Base-by-base conservation (phyloP, 805 yeast species). In the Citeromyces nyonsensis region DNA sequence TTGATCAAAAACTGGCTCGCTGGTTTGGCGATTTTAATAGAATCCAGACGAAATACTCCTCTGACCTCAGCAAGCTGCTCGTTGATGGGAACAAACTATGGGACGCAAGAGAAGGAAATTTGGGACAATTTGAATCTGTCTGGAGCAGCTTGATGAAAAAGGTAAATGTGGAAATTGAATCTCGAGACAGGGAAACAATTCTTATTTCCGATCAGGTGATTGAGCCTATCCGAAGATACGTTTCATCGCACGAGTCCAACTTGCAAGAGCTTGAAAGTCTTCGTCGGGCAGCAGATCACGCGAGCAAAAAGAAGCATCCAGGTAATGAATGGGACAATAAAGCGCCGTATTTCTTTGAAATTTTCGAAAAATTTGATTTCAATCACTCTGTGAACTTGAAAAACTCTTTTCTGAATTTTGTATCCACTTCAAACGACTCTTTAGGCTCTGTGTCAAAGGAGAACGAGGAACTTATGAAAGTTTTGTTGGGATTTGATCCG, bases 331-430 rank as follows among this genome's bases (percentile, higher is more conserved):
- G 95, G 95, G 75, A 73, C 39, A 58, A 69, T 34, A 73, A 75
- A 48, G 88, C 91, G 2, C 88, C 94, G 3, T 71, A 66, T 35
- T 70, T 79, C 28, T 78, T 81, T 47, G 76, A 75, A 42, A 70
- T 71, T 40, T 77, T 84, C 48, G 91, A 83, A 47, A 63, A 61
- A 38, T 73, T 77, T 42, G 94, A 84, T 49, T 63, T 57, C 44
- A 57, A 57, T 51, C 72, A 82, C 55, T 62, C 70, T 51, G 61
- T 54, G 37, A 63, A 72, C 36, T 57, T 83, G 38, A 76, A 82
- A 47, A 74, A 73, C 34, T 64, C 75, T 35, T 61, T 86, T 35
- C 59, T 75, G 32, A 73, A 73, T 45, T 76, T 72, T 45, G 69
- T 73, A 48, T 69, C 83, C 10, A 66, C 73, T 28, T 57, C 64